Conservation (phyloP, 2,329 filamentous ascomycete genomes). For the Verticillium albo-atrum region DNA sequence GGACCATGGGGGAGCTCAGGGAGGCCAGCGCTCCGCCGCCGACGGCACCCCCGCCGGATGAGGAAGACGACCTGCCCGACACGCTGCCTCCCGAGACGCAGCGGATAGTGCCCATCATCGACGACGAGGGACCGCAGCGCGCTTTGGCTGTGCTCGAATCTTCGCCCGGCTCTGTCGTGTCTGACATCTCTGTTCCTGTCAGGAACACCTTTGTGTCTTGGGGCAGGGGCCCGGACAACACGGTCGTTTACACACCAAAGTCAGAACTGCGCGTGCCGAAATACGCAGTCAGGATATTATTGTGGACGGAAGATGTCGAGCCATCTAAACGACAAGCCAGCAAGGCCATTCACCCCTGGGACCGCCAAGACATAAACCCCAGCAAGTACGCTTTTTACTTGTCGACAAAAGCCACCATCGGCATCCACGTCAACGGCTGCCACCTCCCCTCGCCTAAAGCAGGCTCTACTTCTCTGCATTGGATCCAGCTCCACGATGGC, state of each 20-base stretch:
- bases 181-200: constrained; percentile 59
- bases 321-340: constrained; percentile 45
- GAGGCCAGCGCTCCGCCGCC: constrained; percentile 19
- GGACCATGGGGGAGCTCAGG: constrained; percentile 17
- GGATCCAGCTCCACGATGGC: constrained; percentile 70
- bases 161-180: constrained; percentile 59
- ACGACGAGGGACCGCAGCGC: constrained; percentile 27
- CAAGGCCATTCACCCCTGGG: constrained; percentile 38
- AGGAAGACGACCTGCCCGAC: constrained; percentile 25
- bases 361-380: constrained; percentile 28
- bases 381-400: constrained; percentile 67
- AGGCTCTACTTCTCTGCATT: constrained; percentile 49
- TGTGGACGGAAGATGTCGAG: constrained; percentile 68
- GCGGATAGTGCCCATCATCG: constrained; percentile 26
- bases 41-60: constrained; percentile 17
- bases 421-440: constrained; percentile 74
- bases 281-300: constrained; percentile 71
- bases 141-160: constrained; percentile 64
- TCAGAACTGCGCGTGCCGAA: constrained; percentile 73
- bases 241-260: constrained; percentile 56
- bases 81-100: constrained; percentile 31
- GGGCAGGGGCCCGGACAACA: constrained; percentile 69
- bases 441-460: constrained; percentile 53
- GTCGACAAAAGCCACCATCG: constrained; percentile 71
- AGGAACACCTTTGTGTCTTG: constrained; percentile 67